phyloP scores from a whole-genome alignment of 345 rosid species.

The Nasturtium officinale region DNA sequence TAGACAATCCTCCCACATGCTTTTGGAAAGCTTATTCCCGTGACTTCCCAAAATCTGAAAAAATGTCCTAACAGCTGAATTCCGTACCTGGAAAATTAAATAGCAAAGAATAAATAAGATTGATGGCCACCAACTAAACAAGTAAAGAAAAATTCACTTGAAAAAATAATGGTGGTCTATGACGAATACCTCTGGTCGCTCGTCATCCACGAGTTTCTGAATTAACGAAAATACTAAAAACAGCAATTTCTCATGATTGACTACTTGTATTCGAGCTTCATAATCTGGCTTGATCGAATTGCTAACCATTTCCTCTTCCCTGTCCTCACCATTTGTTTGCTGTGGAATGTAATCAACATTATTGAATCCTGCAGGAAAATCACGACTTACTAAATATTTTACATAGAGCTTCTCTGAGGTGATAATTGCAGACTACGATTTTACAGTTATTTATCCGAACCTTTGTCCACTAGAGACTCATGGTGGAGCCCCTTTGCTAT shows the following conservation, averaged over 20 bases:
- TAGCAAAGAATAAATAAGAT: slow-evolving; percentile 2
- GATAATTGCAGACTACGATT: slow-evolving; percentile 15
- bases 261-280: slow-evolving; percentile 43
- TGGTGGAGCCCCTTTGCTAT: slow-evolving; percentile 69
- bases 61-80: slow-evolving; percentile 92
- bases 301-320: slow-evolving; percentile 45
- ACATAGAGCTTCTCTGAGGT: slow-evolving; percentile 6
- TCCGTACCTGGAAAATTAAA: slow-evolving; percentile 69
- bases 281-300: slow-evolving; percentile 41
- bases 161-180: slow-evolving; percentile 30
- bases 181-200: slow-evolving; percentile 86
- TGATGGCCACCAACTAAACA: slow-evolving; percentile 9
- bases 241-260: slow-evolving; percentile 68
- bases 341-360: slow-evolving; percentile 44
- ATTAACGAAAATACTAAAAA: slow-evolving; percentile 85
- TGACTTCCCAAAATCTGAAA: slow-evolving; percentile 94
- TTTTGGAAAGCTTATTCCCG: slow-evolving; percentile 84
- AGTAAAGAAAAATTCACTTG: slow-evolving; percentile 10
- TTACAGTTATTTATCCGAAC: slow-evolving; percentile 50
- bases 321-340: slow-evolving; percentile 51
- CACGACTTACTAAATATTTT: slow-evolving; percentile 2
- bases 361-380: slow-evolving; percentile 42
- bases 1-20: slow-evolving; percentile 99
- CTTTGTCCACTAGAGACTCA: slow-evolving; percentile 56
- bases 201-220: slow-evolving; percentile 93